A percentile compares a stretch with the other conserved stretches of the same genome.
These are phyloP conservation scores for Scedosporium boydii DNA, from an alignment of 2,329 filamentous ascomycete species.

Conservation along the genomic window DNA sequence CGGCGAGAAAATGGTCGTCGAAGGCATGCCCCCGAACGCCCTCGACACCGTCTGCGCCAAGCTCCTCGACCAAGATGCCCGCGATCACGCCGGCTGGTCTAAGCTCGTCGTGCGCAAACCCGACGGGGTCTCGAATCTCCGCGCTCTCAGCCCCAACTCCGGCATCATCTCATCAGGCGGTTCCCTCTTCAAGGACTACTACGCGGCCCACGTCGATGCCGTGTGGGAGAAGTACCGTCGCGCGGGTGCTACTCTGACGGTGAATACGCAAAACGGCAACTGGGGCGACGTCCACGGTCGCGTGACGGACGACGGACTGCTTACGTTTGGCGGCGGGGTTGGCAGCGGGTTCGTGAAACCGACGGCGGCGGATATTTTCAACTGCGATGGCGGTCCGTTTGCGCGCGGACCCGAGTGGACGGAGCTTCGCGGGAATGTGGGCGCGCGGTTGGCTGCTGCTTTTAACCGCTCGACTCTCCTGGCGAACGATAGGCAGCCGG, in stretches of 20 bases:
- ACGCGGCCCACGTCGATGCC: conserved; percentile 35
- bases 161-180: conserved; percentile 29
- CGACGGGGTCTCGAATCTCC: conserved; percentile 29
- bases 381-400: conserved; percentile 49
- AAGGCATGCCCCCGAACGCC: conserved; percentile 37
- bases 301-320: conserved; percentile 22
- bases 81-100: conserved; percentile 41
- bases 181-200: conserved; percentile 40
- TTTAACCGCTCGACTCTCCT: conserved; percentile 67
- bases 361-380: conserved; percentile 38
- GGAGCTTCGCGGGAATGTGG: conserved; percentile 49
- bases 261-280: conserved; percentile 41
- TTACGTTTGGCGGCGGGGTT: conserved; percentile 28
- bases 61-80: conserved; percentile 33
- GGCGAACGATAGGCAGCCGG: conserved; percentile 38
- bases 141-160: conserved; percentile 44
- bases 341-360: conserved; percentile 34
- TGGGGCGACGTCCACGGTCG: conserved; percentile 39
- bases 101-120: conserved; percentile 35
- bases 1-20: conserved; percentile 34
- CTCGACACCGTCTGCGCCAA: conserved; percentile 33
- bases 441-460: conserved; percentile 64
- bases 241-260: conserved; percentile 25
- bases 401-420: conserved; percentile 29
- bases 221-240: conserved; percentile 41